Evolutionary conservation across 306 rosid genomes (phyloP), one percentile per base, ranked within the genome.

Genomic region (Malus fusca): DNA sequence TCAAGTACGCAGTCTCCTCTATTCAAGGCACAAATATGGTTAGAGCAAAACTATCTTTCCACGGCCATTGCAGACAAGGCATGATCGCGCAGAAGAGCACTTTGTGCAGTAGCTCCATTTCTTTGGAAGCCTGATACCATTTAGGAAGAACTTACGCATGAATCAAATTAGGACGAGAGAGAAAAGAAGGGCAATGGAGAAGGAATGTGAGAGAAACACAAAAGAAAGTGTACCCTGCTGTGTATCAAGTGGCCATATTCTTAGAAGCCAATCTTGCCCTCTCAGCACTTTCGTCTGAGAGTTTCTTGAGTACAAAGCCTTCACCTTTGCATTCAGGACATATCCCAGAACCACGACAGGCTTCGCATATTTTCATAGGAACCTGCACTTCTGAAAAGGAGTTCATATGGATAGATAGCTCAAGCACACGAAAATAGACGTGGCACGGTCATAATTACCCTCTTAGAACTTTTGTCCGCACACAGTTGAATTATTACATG

Each of bases 21-120:
- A 25, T 33, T 62, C 9, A 11, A 17, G 10, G n/a, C 46, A 37
- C 67, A 37, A 73, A 30, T 40, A 67, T 53, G 70, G 48, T 25
- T 30, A 69, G 19, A 65, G 40, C 58, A 77, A 78, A 85, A 79
- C 84, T 89, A 90, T 75, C 82, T 91, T 88, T 48, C 98, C 98
- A 80, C 81, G 83, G 76, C 98, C 98, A 76, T 85, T 89, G 68
- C 98, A 95, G 65, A 88, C 68, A 66, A 46, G 78, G 81, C 97
- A 95, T 44, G 90, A 88, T 77, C 97, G 84, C n/a, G 85, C 74
- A 60, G 99, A 92, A 62, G 95, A 81, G 83, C 98, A 94, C 66
- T 90, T 94, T 72, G 96, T 88, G 35, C 97, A 95, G 79, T 95
- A 92, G 91, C 99, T 95, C 97, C 97, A 95, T 77, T 94, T 95